Evolutionary conservation across 2,329 filamentous ascomycete genomes (phyloP).

Genomic region (Trichoderma polysporum): DNA sequence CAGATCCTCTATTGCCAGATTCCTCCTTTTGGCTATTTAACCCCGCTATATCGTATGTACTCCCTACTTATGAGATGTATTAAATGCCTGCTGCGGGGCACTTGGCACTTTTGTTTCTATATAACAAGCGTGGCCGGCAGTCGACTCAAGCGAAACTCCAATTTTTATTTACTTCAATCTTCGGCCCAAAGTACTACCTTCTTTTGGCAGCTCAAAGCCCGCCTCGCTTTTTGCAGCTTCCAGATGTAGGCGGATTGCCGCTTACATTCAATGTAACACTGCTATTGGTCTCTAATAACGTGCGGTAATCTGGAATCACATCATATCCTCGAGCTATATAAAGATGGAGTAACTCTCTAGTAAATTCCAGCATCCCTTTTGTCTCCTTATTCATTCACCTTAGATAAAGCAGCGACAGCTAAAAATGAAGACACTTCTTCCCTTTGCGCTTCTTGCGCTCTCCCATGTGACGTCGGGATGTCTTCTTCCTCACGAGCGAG

Average conservation of each 20-base stretch:
- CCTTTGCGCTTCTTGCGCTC: constrained; percentile 12
- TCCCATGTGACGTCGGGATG: neutral
- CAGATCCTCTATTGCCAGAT: neutral
- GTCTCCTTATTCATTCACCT: neutral
- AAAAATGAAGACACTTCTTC: constrained; percentile 7
- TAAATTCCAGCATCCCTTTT: too few species aligned
- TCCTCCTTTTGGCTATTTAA: neutral
- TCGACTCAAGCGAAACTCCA: neutral
- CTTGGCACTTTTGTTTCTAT: constrained; percentile 10
- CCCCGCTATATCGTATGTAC: neutral
- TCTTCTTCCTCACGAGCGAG: constrained; percentile 9
- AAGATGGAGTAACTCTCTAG: neutral
- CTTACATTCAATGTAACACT: neutral
- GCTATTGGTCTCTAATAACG: neutral
- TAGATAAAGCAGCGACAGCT: neutral
- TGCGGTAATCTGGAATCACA: neutral
- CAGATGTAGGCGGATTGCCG: constrained; percentile 14
- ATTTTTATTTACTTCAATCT: neutral
- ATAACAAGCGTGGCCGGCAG: neutral
- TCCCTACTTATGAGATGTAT: neutral
- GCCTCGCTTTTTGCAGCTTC: neutral
- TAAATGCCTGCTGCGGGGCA: neutral
- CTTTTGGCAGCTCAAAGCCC: neutral
- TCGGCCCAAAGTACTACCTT: neutral
- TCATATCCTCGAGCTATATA: neutral